Base-by-base conservation (phyloP, 2,329 filamentous ascomycete species). In the Aspergillus clavatus region DNA sequence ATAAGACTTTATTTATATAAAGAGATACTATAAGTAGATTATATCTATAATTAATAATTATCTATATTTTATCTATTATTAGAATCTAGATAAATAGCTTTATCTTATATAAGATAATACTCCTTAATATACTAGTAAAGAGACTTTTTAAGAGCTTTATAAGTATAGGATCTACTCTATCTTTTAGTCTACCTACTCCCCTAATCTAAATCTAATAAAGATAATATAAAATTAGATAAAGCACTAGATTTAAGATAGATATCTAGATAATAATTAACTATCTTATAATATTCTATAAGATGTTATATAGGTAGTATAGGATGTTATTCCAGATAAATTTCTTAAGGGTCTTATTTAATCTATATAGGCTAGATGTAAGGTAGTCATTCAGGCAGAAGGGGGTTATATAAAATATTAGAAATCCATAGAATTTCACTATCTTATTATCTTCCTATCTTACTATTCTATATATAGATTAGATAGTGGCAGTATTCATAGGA, bases 121-220 rank as follows among this genome's bases (percentile, higher is more conserved):
- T 12, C 14, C 27, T 24, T 19, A 28, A 0, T 21, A 42, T 42
- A 1, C 11, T 16, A 14, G 26, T 33, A 1, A 33, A 5, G 27
- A 18, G 10, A 45, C 28, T 11, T 24, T 40, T 26, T 12, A n/a
- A 1, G 40, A 47, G 24, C 35, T 24, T 23, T 3, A 37, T 28
- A 26, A 29, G 26, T 21, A 27, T 12, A n/a, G 26, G 0, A 39
- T 43, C 8, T 41, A 38, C 6, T 26, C n/a, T 2, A 39, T 44
- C 14, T n/a, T 10, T 2, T 47, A 14, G 47, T 36, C 43, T 12
- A 31, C 47, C 2, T 49, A 33, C 38, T 49, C 47, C 1, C 47
- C 42, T 31, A 36, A 49, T 49, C 27, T 46, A 19, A 49, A 49
- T 38, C 36, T 38, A 23, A 49, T 49, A 16, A 39, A 49, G 35